Base-by-base conservation (phyloP, 1,284 basidiomycete species). In the Ustilago vetiveriae region DNA sequence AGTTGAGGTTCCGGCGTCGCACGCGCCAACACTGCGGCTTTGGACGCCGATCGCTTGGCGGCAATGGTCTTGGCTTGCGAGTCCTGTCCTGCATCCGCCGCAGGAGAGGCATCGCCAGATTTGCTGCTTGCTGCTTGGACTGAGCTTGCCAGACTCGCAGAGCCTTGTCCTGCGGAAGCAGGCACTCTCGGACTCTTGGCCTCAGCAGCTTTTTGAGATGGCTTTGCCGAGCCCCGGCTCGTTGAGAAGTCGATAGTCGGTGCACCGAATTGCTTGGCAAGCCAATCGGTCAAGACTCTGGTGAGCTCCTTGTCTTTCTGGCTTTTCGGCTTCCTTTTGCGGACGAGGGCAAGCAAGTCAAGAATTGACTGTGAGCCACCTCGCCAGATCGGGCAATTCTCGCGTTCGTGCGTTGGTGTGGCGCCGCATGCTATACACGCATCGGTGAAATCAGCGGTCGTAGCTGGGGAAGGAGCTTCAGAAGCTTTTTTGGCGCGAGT, bases 341-440 rank as follows among this genome's bases (percentile, higher is more conserved):
- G 52, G 13, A 56, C 27, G 45, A 52, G 44, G 33, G 39, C 48
- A 6, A 58, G 39, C 45, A 67, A 33, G 7, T 52, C 64, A 22
- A 60, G 39, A n/a, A 60, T 60, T 2, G 62, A 41, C 21, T 65
- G 54, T 16, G 51, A 49, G 17, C 64, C 64, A 6, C 46, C 48
- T 29, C 46, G 48, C 47, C 43, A 67, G 32, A 67, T 43, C 1
- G 32, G 36, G 13, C 64, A 67, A 2, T 46, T 24, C n/a, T 55
- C 49, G 24, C 42, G 17, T 1, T 48, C 57, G 38, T 67, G 64
- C 6, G 46, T 13, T 0, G 64, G 64, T 9, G 41, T 27, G 0
- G 44, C 29, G 8, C 49, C 40, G 21, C 64, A 67, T 22, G 48
- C 57, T 8, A 67, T 32, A 37, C 64, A 67, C 3, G 38, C 27